Base-by-base conservation (phyloP, 2,329 filamentous ascomycete genomes). In the Epichloe uncinata region DNA sequence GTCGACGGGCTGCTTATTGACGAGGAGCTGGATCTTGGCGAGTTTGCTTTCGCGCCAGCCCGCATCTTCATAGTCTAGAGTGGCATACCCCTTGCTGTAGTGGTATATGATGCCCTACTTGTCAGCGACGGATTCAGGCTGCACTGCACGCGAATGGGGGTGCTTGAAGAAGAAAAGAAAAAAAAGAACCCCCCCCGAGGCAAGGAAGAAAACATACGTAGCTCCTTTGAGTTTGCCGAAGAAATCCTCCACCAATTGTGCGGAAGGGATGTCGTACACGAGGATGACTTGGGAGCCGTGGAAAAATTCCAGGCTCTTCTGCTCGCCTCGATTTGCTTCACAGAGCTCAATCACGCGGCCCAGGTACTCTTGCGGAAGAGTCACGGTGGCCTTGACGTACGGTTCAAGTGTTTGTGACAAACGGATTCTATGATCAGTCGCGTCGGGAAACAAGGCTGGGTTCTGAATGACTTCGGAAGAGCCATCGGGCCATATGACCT, bases 331-430 rank as follows among this genome's bases (percentile, higher is more conserved):
- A 59, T 91, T 94, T 34, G 76, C 75, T 66, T 97, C 91, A 64
- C 93, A 98, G 1, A 98, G 77, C 66, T 97, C 91, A 58, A 98
- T 97, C 13, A 95, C 87, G 41, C 87, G 86, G 6, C 93, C 93
- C 0, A 98, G 76, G 63, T 96, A 96, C 62, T 96, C 90, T 54
- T 95, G 88, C 0, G 93, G 93, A 45, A 96, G 76, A 0, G 93
- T 96, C 52, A 98, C 79, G 9, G 90, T 97, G 1, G 85, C 84
- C 2, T 78, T 72, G 20, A 96, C 72, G 57, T 60, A 76, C 56
- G 77, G 77, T 59, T 81, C 78, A 49, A 69, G 71, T 3, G 73
- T 63, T 5, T 67, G 67, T 4, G 74, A 70, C 12, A 63, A 64
- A 6, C 73, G 70, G 9, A 71, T 60, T 6, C 66, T 68, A 11